Evolutionary conservation across 805 yeast genomes (phyloP).

Genomic region (Yamadazyma ubonensis): DNA sequence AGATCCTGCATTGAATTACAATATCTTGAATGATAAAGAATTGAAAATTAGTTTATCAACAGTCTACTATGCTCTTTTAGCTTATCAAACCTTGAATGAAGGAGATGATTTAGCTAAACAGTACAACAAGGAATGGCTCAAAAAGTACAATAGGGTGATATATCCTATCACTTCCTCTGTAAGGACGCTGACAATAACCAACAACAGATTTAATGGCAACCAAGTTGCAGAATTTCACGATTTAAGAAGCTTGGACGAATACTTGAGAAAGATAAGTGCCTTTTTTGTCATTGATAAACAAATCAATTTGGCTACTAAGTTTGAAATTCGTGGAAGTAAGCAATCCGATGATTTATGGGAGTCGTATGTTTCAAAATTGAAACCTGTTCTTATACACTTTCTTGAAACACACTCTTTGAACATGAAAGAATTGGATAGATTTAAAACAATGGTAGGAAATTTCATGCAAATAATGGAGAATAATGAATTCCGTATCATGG

Average conservation of each 20-base stretch:
- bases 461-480: constrained; percentile 77
- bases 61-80: constrained; percentile 77
- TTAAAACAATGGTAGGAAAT: constrained; percentile 65
- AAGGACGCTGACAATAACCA: constrained; percentile 12
- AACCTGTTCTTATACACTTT: constrained; percentile 55
- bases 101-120: constrained; percentile 58
- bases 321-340: constrained; percentile 58
- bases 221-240: constrained; percentile 27
- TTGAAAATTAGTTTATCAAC: constrained; percentile 59
- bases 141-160: constrained; percentile 67
- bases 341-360: constrained; percentile 77
- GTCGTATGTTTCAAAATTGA: constrained; percentile 55
- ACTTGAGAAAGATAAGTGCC: constrained; percentile 65
- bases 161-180: constrained; percentile 57
- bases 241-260: constrained; percentile 46
- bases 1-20: constrained; percentile 48
- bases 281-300: constrained; percentile 75
- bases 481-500: constrained; percentile 57
- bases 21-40: constrained; percentile 45
- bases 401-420: constrained; percentile 39
- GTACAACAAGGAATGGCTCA: constrained; percentile 67
- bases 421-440: constrained; percentile 47
- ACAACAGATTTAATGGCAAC: constrained; percentile 13
- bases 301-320: constrained; percentile 61
- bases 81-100: constrained; percentile 72